Base-by-base conservation (phyloP, 1,139 yeast genomes). In the Diutina pseudorugosa region DNA sequence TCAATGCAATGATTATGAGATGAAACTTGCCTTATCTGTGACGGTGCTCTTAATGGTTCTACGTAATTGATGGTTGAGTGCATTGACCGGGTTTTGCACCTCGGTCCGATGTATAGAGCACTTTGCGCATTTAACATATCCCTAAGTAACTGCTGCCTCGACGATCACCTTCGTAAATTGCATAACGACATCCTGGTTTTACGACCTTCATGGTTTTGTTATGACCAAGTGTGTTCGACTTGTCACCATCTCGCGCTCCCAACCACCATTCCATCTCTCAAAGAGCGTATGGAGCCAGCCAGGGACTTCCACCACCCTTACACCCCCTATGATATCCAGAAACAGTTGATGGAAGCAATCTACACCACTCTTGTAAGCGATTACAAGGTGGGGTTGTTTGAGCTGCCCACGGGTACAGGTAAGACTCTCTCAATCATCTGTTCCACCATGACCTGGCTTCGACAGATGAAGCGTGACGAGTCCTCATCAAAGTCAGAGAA, bases 371-470 rank as follows among this genome's bases (percentile, higher is more conserved):
- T 91, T 14, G 73, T 76, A 11, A 67, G 70, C 16, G 72, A 73
- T 30, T 80, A 75, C 63, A 87, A 85, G 62, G 71, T 91, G 1
- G 96, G 95, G 0, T 71, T 91, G 7, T 85, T 91, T 61, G 98
- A 91, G 64, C 85, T 95, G 57, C 98, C 98, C 0, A 91, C 98
- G 0, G 98, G 98, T 2, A 87, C 94, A 1, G 98, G 98, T 4
- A 91, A 91, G 66, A 90, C 97, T 0, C 69, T 91, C 8, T 88
- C 96, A 1, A 69, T 91, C 48, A 86, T 91, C 1, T 93, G 98
- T 62, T 81, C 95, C 0, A 72, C 94, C 0, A 76, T 91, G 80
- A 80, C 94, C 0, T 91, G 96, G 96, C 70, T 91, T 12, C 69
- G 97, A 52, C 77, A 81, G 44, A 71, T 78, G 58, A 84, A 83